Evolutionary conservation across 345 rosid species (phyloP).

Genomic region (Clausena lansium): DNA sequence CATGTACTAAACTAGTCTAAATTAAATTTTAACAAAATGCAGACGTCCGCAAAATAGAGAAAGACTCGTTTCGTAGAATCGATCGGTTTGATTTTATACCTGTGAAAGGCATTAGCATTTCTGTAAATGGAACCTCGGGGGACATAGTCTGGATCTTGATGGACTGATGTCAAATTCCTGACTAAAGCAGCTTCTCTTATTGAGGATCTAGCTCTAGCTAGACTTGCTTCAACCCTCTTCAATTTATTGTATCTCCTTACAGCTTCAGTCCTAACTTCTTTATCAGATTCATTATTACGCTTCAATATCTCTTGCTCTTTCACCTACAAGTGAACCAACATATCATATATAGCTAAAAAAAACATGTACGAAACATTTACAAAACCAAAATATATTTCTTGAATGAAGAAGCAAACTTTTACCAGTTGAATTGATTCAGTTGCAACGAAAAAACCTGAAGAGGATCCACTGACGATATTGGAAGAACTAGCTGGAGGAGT

Average conservation of each 20-base stretch:
- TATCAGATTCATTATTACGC: background rate
- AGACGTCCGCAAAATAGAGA: background rate
- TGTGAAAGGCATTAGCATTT: slow-evolving; percentile 38
- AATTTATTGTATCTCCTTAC: slow-evolving; percentile 18
- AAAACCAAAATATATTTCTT: too few relatives aligned
- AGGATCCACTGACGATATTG: background rate
- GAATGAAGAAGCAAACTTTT: too few relatives aligned
- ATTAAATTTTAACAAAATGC: too few relatives aligned
- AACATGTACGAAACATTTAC: background rate
- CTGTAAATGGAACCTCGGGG: slow-evolving; percentile 42
- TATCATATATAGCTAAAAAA: background rate
- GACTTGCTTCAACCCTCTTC: slow-evolving; percentile 27
- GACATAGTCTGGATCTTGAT: slow-evolving; percentile 28
- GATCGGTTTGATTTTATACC: slow-evolving; percentile 6
- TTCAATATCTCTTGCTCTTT: background rate
- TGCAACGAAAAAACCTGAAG: background rate
- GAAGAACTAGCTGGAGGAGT: background rate
- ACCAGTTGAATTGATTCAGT: background rate
- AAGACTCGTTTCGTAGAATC: background rate
- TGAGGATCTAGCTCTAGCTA: slow-evolving; percentile 26
- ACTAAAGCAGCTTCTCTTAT: slow-evolving; percentile 35
- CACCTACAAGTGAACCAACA: background rate
- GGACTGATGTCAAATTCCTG: slow-evolving; percentile 24
- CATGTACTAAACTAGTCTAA: too few relatives aligned
- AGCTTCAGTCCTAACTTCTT: background rate